phyloP scores from a whole-genome alignment of 192 early-diverging fungal species.

The Podila clonocystis region DNA sequence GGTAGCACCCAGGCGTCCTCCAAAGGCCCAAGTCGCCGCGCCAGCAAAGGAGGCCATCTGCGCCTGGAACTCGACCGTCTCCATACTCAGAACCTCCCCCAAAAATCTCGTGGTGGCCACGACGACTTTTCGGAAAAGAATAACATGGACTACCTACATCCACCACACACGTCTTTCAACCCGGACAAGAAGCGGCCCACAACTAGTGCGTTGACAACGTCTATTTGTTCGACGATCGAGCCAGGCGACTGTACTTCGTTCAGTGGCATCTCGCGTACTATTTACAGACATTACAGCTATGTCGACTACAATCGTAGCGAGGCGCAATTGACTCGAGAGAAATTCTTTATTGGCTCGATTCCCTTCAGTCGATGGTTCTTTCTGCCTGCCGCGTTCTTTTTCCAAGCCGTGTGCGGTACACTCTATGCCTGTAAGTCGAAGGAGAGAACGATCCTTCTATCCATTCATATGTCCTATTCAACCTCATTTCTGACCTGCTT shows the following conservation, averaged over 20 bases:
- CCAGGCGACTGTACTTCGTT: slow-evolving; percentile 13
- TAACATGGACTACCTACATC: background rate
- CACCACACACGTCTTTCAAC: slow-evolving; percentile 16
- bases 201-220: slow-evolving; percentile 31
- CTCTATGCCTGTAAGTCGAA: slow-evolving; percentile 64
- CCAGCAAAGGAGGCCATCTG: slow-evolving; percentile 8
- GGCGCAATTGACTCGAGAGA: slow-evolving; percentile 30
- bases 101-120: background rate
- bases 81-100: slow-evolving; percentile 19
- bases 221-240: slow-evolving; percentile 46
- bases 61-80: slow-evolving; percentile 11
- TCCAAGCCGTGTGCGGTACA: slow-evolving; percentile 72
- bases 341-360: slow-evolving; percentile 51
- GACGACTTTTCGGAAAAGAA: background rate
- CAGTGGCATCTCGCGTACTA: slow-evolving; percentile 23
- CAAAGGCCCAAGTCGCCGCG: background rate
- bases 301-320: slow-evolving; percentile 39
- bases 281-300: slow-evolving; percentile 42
- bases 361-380: slow-evolving; percentile 65
- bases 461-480: background rate
- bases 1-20: background rate
- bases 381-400: slow-evolving; percentile 65
- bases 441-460: background rate
- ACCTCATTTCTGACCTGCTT: background rate
- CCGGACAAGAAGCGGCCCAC: slow-evolving; percentile 23